Evolutionary conservation across 1,284 basidiomycete genomes (phyloP), one percentile per base, ranked within the genome.

Genomic region (Pholiota adiposa): DNA sequence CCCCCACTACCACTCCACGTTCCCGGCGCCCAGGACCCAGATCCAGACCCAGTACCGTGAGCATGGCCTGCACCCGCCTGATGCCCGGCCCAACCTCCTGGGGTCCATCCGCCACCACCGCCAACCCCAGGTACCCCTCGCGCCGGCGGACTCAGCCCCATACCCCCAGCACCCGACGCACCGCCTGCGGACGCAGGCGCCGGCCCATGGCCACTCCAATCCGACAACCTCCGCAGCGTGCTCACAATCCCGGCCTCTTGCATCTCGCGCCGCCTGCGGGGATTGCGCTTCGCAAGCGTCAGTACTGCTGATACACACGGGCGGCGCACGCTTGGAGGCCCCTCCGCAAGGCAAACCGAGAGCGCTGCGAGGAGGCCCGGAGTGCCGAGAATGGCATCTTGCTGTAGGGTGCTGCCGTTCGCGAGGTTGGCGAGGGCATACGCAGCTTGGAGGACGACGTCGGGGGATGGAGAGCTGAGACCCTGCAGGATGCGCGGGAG

Each of bases 341-440:
- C 75, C 54, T 88, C 84, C 0, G 83, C 79, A 21, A 92, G 79
- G 50, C 83, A 85, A 70, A 63, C n/a, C 82, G 82, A 0, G 90
- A 74, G 1, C 82, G 76, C 12, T 70, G 65, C 1, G 1, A 91
- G 79, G 7, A 92, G 75, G 2, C 75, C 74, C 0, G 80, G 73
- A 61, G 85, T 77, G 0, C 74, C 67, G 19, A 88, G 74, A 31
- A 91, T 82, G 27, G 74, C 70, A 50, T 75, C 73, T 58, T 85
- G 84, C 46, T 82, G 78, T 19, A 75, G 69, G 0, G 75, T 67
- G 1, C 74, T 70, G 25, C 85, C 85, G 67, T 91, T 91, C 21
- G 84, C 77, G 19, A 92, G 75, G 70, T 92, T 90, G 0, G 84
- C 85, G 0, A 90, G 77, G 2, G 83, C 73, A 65, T 77, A 83